These are phyloP conservation scores for Talaromyces sp. DNA, from an alignment of 2,329 filamentous ascomycete species.

Conservation along the genomic window DNA sequence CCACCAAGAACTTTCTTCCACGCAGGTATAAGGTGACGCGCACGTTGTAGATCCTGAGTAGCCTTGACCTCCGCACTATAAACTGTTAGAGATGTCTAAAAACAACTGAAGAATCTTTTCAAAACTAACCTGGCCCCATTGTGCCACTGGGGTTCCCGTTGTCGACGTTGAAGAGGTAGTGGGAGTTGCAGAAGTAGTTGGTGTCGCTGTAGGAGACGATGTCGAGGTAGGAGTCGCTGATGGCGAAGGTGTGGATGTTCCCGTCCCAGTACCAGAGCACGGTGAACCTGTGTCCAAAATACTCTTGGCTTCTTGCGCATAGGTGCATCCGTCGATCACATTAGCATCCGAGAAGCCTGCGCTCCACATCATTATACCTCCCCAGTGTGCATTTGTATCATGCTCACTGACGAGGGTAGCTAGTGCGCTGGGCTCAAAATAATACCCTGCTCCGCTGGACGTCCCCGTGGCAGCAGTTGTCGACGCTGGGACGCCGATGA, in stretches of 20 bases:
- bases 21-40: constrained; percentile 9
- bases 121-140: constrained; percentile 11
- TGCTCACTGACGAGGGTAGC: constrained; percentile 41
- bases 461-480: constrained; percentile 22
- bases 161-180: not conserved
- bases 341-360: constrained; percentile 48
- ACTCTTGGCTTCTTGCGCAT: constrained; percentile 46
- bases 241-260: constrained; percentile 5
- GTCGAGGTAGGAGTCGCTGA: not conserved
- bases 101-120: not conserved
- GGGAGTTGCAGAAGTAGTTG: not conserved
- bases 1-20: constrained; percentile 9
- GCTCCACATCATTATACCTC: constrained; percentile 59
- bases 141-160: constrained; percentile 7
- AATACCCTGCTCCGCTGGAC: constrained; percentile 26
- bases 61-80: constrained; percentile 9
- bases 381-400: constrained; percentile 43
- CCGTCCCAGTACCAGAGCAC: constrained; percentile 29
- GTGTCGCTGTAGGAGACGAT: not conserved
- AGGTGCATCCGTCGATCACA: constrained; percentile 38
- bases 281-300: constrained; percentile 25
- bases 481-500: constrained; percentile 47
- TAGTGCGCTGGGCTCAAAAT: constrained; percentile 46
- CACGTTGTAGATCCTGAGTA: constrained; percentile 10
- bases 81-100: not conserved